Conservation (phyloP, 768 basidiomycete genomes). For the Cubamyces sp. region DNA sequence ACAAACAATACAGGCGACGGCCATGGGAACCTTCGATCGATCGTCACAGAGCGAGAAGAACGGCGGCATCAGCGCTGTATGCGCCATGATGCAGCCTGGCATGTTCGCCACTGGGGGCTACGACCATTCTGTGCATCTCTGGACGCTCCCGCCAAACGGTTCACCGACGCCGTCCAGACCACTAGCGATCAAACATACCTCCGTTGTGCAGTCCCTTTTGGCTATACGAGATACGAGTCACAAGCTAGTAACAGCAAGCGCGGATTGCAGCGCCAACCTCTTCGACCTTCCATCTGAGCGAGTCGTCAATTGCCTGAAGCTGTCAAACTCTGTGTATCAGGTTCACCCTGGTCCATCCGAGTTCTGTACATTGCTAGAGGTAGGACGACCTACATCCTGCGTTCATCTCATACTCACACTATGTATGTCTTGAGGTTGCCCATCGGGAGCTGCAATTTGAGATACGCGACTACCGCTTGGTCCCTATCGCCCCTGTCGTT, state of each 20-base stretch:
- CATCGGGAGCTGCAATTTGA: constrained; percentile 58
- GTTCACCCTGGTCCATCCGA: constrained; percentile 42
- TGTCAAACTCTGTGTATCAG: constrained; percentile 50
- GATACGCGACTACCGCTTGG: constrained; percentile 49
- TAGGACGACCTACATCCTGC: constrained; percentile 24
- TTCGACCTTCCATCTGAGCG: constrained; percentile 54
- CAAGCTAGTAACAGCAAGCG: constrained; percentile 52
- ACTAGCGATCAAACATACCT: constrained; percentile 47
- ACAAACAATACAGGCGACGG: constrained; percentile 5
- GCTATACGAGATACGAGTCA: constrained; percentile 48
- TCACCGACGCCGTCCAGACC: constrained; percentile 36
- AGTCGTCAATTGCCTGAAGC: constrained; percentile 43
- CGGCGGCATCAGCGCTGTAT: constrained; percentile 47
- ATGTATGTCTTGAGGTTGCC: constrained; percentile 51
- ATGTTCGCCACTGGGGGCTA: constrained; percentile 55
- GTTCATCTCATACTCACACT: background rate
- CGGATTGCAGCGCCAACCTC: constrained; percentile 49
- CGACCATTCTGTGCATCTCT: constrained; percentile 52
- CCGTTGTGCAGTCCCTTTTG: constrained; percentile 48
- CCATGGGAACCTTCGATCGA: constrained; percentile 14
- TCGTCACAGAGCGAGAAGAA: constrained; percentile 34
- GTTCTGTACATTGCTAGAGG: constrained; percentile 50
- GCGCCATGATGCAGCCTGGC: constrained; percentile 44
- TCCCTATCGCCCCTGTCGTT: constrained; percentile 40
- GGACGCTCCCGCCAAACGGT: constrained; percentile 41